phyloP scores from a whole-genome alignment of 2,329 filamentous ascomycete genomes.

The Microascus cirrosus region DNA sequence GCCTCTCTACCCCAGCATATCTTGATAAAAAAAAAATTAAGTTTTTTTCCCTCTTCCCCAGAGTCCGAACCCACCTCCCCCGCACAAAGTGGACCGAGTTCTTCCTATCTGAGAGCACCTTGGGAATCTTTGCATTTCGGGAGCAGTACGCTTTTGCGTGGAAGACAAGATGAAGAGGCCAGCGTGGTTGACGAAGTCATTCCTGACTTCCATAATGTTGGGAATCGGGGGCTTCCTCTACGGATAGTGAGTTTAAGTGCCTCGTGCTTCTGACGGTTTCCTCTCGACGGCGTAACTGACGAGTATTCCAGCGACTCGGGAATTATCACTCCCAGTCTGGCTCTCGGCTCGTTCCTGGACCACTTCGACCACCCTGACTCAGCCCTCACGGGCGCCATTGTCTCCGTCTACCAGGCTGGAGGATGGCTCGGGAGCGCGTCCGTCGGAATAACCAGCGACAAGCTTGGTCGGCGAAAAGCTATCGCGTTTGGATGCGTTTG shows the following conservation, averaged over 20 bases:
- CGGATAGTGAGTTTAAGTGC: constrained; percentile 18
- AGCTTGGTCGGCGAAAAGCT: constrained; percentile 22
- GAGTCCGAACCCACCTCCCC: neutral
- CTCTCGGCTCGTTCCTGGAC: constrained; percentile 19
- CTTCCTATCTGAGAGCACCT: neutral
- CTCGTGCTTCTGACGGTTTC: neutral
- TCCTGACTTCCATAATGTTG: constrained; percentile 24
- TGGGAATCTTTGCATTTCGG: neutral
- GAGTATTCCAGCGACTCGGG: constrained; percentile 21
- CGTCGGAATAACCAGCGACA: constrained; percentile 24
- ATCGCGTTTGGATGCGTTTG: constrained; percentile 27
- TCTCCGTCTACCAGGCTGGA: constrained; percentile 27
- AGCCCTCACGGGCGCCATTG: constrained; percentile 23
- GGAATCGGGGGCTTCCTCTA: constrained; percentile 28
- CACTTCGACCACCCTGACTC: constrained; percentile 23
- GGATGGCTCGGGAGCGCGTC: constrained; percentile 28
- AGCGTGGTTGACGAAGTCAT: constrained; percentile 24
- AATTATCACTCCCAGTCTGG: constrained; percentile 27
- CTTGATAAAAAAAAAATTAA: neutral
- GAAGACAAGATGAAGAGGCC: constrained; percentile 13
- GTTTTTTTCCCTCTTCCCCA: neutral
- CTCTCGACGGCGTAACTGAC: neutral
- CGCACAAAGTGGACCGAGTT: neutral
- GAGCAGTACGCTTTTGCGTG: neutral
- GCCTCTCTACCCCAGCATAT: neutral